A percentile compares a stretch with the other conserved stretches of the same genome.
phyloP scores from a whole-genome alignment of 2,329 filamentous ascomycete species.

The Microcera coccophila region DNA sequence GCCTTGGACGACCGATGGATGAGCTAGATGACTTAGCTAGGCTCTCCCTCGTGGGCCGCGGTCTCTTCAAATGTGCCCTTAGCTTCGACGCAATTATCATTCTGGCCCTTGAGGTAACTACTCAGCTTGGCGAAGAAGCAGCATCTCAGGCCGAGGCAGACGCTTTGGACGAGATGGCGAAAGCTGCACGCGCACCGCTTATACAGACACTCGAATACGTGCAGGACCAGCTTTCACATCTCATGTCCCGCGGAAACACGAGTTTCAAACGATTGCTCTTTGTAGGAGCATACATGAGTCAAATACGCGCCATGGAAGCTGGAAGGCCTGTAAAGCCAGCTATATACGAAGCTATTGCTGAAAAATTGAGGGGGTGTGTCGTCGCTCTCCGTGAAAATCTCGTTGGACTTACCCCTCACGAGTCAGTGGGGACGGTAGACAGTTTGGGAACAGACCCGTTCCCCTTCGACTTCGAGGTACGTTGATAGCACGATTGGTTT shows the following conservation, averaged over 20 bases:
- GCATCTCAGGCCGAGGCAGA: conserved; percentile 16
- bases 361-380: conserved; percentile 18
- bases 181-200: conserved; percentile 17
- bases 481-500: not conserved
- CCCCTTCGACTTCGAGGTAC: conserved; percentile 17
- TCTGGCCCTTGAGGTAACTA: conserved; percentile 21
- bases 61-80: conserved; percentile 24
- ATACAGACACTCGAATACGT: conserved; percentile 17
- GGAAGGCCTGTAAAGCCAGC: conserved; percentile 18
- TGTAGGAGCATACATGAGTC: conserved; percentile 18
- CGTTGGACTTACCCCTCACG: conserved; percentile 16
- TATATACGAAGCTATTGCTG: conserved; percentile 19
- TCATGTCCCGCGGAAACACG: conserved; percentile 19
- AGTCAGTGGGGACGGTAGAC: conserved; percentile 13
- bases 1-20: conserved; percentile 12
- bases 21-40: conserved; percentile 22
- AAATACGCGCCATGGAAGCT: conserved; percentile 23
- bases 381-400: conserved; percentile 13
- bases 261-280: conserved; percentile 25
- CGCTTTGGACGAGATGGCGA: conserved; percentile 23
- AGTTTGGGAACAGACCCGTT: conserved; percentile 15
- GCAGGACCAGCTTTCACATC: conserved; percentile 16
- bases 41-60: conserved; percentile 23
- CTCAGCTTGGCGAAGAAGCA: conserved; percentile 23
- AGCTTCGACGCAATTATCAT: conserved; percentile 25